Conservation (phyloP, 352 stramenopile species). For the Globisporangium nunn region DNA sequence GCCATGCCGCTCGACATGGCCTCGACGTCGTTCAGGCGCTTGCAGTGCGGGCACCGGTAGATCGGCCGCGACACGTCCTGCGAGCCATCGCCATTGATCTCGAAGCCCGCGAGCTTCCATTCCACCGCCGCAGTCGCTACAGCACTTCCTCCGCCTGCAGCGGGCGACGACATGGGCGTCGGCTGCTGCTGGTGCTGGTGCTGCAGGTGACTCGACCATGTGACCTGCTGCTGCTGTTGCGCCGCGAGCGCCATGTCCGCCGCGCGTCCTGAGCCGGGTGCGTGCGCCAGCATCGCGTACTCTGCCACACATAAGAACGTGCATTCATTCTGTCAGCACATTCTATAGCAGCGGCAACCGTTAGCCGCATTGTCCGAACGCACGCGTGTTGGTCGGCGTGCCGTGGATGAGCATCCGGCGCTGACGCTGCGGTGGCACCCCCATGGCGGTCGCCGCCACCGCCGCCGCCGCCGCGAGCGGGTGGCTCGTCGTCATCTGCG, state of each 20-base stretch:
- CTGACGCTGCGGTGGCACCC: constrained; percentile 13
- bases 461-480: neutral
- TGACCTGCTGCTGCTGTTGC: neutral
- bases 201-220: neutral
- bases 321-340: too few relatives aligned
- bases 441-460: neutral
- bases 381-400: constrained; percentile 15
- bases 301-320: neutral
- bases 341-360: too few relatives aligned
- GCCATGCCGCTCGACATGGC: constrained; percentile 51
- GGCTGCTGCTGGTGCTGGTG: constrained; percentile 4
- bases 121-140: constrained; percentile 26
- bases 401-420: constrained; percentile 10
- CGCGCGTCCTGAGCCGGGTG: constrained; percentile 6
- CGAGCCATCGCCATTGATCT: constrained; percentile 65
- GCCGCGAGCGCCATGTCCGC: constrained; percentile 10
- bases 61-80: constrained; percentile 63
- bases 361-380: neutral
- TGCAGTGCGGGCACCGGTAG: constrained; percentile 69
- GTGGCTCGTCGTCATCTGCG: constrained; percentile 10
- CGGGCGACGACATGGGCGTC: constrained; percentile 13
- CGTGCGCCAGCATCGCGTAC: constrained; percentile 11
- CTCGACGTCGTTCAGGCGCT: constrained; percentile 60
- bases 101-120: constrained; percentile 74
- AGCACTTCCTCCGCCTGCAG: constrained; percentile 10